These are phyloP conservation scores for Brasilioporus rufonigricans DNA, from an alignment of 768 basidiomycete genomes.

Conservation along the genomic window DNA sequence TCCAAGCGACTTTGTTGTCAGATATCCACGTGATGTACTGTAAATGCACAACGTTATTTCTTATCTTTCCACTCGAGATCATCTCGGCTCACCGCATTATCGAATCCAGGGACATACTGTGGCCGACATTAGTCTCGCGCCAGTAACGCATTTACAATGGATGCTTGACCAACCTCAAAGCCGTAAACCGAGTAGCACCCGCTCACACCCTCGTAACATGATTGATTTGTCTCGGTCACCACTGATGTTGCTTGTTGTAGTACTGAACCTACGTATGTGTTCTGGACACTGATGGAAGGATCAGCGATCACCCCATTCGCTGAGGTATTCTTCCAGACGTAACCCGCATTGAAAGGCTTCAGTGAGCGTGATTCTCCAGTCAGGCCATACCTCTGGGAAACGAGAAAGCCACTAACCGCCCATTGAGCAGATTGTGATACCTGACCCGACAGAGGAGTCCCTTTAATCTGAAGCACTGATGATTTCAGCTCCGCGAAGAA, in stretches of 20 bases:
- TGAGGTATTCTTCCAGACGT: conserved; percentile 63
- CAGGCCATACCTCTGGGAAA: background rate
- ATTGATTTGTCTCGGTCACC: conserved; percentile 61
- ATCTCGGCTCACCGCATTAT: conserved; percentile 49
- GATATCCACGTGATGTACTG: conserved; percentile 88
- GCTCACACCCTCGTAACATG: conserved; percentile 62
- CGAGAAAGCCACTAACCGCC: conserved; percentile 50
- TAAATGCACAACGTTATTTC: background rate
- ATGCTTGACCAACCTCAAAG: conserved; percentile 55
- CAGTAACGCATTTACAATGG: background rate
- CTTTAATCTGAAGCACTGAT: conserved; percentile 43
- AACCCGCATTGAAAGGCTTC: conserved; percentile 75
- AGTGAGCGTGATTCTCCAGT: background rate
- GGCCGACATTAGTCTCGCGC: background rate
- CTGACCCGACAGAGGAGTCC: conserved; percentile 43
- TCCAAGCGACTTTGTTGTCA: conserved; percentile 69
- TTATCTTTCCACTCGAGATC: background rate
- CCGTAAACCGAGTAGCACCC: conserved; percentile 76
- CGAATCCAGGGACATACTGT: conserved; percentile 54
- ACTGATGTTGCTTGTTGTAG: conserved; percentile 81
- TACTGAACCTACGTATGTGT: conserved; percentile 64
- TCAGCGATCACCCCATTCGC: conserved; percentile 58
- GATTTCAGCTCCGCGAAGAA: conserved; percentile 9
- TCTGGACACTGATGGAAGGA: conserved; percentile 50
- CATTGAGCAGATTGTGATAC: conserved; percentile 88